Conservation (phyloP, 1,284 basidiomycete species). For the Trichosporon inkin region DNA sequence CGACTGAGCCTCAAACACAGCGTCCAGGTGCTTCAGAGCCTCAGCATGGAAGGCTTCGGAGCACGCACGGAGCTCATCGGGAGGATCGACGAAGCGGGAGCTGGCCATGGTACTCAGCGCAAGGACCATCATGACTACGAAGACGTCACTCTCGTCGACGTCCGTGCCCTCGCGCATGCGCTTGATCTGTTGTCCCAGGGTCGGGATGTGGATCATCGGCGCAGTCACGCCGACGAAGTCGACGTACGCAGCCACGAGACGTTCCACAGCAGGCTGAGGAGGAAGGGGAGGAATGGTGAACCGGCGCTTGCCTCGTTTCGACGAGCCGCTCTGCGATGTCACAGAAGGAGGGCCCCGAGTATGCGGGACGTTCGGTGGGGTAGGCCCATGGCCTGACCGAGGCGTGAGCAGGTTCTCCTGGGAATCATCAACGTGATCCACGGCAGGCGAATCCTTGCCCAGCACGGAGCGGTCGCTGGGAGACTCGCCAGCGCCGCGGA, state of each 20-base stretch:
- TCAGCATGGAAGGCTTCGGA: slow-evolving; percentile 52
- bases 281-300: slow-evolving; percentile 49
- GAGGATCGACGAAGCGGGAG: slow-evolving; percentile 50
- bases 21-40: slow-evolving; percentile 51
- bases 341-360: slow-evolving; percentile 15
- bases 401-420: slow-evolving; percentile 24
- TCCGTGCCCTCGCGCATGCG: slow-evolving; percentile 42
- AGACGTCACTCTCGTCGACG: slow-evolving; percentile 48
- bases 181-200: slow-evolving; percentile 46
- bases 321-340: slow-evolving; percentile 18
- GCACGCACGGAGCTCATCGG: slow-evolving; percentile 50
- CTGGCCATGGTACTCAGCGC: slow-evolving; percentile 52
- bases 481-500: slow-evolving; percentile 17
- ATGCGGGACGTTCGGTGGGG: slow-evolving; percentile 5
- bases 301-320: slow-evolving; percentile 24
- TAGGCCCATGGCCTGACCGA: slow-evolving; percentile 17
- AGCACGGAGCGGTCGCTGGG: slow-evolving; percentile 21
- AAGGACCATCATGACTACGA: slow-evolving; percentile 52
- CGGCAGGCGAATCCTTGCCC: slow-evolving; percentile 21
- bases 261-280: slow-evolving; percentile 49
- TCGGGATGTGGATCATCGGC: slow-evolving; percentile 52
- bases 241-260: slow-evolving; percentile 51
- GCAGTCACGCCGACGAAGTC: slow-evolving; percentile 51
- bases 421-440: slow-evolving; percentile 20
- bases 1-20: slow-evolving; percentile 48